Percentiles rank a stretch among this genome's conserved stretches.
Conservation (phyloP, 2,329 filamentous ascomycete genomes). For the Ceratocystis variospora region DNA sequence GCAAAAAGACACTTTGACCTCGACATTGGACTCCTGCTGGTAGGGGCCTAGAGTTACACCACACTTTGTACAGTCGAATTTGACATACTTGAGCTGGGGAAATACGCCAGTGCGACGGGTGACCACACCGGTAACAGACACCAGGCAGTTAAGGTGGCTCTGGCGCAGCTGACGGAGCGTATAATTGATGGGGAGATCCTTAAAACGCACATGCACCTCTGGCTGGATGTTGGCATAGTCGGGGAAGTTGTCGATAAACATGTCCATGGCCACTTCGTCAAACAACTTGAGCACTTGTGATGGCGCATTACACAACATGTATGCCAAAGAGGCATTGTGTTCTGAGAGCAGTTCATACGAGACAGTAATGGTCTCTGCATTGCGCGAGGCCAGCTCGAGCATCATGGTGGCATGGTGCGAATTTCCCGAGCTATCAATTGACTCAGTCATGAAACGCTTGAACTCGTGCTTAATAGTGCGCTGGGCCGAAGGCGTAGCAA, state of each 20-base stretch:
- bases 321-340: constrained; percentile 84
- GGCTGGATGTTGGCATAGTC: constrained; percentile 96
- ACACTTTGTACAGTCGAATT: constrained; percentile 93
- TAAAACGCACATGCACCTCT: constrained; percentile 94
- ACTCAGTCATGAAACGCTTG: constrained; percentile 92
- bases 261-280: constrained; percentile 92
- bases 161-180: constrained; percentile 91
- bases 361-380: constrained; percentile 89
- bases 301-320: constrained; percentile 90
- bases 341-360: constrained; percentile 86
- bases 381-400: constrained; percentile 88
- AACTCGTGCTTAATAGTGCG: constrained; percentile 92
- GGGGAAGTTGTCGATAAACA: constrained; percentile 87
- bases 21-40: constrained; percentile 90
- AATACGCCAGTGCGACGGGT: constrained; percentile 91
- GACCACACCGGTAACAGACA: constrained; percentile 88
- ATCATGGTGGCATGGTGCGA: constrained; percentile 95
- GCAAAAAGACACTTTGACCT: constrained; percentile 93
- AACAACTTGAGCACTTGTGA: constrained; percentile 94
- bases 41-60: constrained; percentile 85
- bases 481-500: constrained; percentile 77
- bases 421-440: constrained; percentile 73
- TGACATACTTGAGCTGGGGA: constrained; percentile 94
- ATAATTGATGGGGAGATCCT: constrained; percentile 85
- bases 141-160: constrained; percentile 87